Evolutionary conservation across 176 grass and related monocot species (phyloP), one percentile per base, ranked within the genome.

Genomic region (Pharus latifolius): DNA sequence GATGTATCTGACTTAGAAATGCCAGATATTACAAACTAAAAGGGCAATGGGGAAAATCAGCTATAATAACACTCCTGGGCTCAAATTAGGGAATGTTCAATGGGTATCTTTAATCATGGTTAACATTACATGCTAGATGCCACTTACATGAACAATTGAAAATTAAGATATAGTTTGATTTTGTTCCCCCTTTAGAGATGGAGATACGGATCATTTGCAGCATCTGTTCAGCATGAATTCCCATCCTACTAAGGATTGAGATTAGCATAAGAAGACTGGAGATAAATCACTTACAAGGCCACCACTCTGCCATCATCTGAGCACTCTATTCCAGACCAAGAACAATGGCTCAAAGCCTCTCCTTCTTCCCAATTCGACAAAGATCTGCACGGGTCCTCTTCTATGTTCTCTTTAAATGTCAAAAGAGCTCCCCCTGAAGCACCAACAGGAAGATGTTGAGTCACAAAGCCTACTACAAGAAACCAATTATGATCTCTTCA

Each of bases 241-340:
- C 6, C 10, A 44, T 63, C 18, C 12, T 33, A 6, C 13, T 10
- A 23, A 10, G 8, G 14, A 32, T 19, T 58, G 16, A 35, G 28
- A 49, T 4, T 49, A 23, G 10, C 9, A 69, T 26, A 73, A 67
- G 18, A 64, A 46, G 7, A 48, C 10, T 76, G 30, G 41, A 62
- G 37, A 46, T 27, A 25, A 23, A 25, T 25, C 25, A 83, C 91
- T 90, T 83, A 95, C 91, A 59, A 75, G 37, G 69, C 38, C 56
- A 69, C 51, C 16, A 72, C 59, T 63, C 65, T 63, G 23, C 48
- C 55, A 52, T 78, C 80, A 6, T 77, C 51, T 20, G 58, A 86
- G 32, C 78, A 83, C 1, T 27, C 56, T 38, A 85, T 58, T 52
- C 50, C 77, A 59, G 50, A 84, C 86, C 80, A 84, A 18, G 71